Conservation (phyloP, 2,329 filamentous ascomycete species). For the Calonectria ilicicola region DNA sequence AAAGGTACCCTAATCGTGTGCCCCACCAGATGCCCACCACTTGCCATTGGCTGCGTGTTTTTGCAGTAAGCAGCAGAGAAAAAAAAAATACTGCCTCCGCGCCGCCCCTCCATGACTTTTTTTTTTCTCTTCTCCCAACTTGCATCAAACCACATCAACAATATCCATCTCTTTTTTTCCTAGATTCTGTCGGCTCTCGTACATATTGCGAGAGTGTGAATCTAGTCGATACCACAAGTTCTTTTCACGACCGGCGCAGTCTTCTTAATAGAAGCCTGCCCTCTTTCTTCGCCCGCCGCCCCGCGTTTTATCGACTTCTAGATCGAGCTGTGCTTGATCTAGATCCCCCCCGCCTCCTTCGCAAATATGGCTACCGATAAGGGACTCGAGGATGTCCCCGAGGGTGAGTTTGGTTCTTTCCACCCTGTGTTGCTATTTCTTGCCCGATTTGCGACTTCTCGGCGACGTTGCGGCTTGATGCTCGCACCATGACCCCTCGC, state of each 20-base stretch:
- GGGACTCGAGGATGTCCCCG: conserved; percentile 97
- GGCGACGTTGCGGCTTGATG: conserved; percentile 19
- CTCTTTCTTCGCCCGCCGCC: conserved; percentile 51
- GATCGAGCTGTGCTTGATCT: conserved; percentile 86
- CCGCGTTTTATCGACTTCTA: conserved; percentile 62
- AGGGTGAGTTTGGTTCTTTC: conserved; percentile 74
- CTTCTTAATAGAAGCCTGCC: conserved; percentile 51
- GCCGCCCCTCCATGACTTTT: conserved; percentile 55
- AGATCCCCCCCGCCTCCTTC: conserved; percentile 67
- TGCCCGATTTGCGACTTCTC: conserved; percentile 17
- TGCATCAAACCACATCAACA: conserved; percentile 47
- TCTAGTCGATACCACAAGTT: conserved; percentile 56
- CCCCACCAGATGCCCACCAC: conserved; percentile 31
- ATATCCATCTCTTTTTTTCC: conserved; percentile 50
- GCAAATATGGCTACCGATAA: conserved; percentile 99
- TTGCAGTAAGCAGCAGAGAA: conserved; percentile 47
- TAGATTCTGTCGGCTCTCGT: conserved; percentile 58
- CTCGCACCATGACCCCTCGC: conserved; percentile 28
- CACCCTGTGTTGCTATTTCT: conserved; percentile 10
- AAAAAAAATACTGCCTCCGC: conserved; percentile 50
- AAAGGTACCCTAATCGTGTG: conserved; percentile 44
- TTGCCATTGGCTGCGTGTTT: conserved; percentile 39
- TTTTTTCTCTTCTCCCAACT: conserved; percentile 52
- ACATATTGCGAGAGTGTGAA: conserved; percentile 59
- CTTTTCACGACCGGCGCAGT: conserved; percentile 46